These are phyloP conservation scores for Echeveria elegans DNA, from an alignment of 164 flowering plant genomes.

Conservation along the genomic window DNA sequence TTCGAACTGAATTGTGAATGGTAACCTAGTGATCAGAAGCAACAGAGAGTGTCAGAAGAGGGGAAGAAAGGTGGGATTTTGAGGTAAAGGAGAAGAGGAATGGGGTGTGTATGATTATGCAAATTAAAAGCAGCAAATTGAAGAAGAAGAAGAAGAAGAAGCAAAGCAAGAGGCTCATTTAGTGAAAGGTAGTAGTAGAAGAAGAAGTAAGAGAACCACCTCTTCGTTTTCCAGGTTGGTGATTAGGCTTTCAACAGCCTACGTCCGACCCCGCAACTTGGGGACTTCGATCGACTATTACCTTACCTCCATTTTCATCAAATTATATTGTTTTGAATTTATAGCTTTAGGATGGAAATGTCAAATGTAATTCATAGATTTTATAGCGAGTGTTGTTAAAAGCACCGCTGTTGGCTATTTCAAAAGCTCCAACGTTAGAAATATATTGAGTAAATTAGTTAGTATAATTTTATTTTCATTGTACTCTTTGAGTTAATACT, in stretches of 20 bases:
- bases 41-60: neutral
- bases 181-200: constrained; percentile 14
- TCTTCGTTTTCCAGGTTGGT: constrained; percentile 81
- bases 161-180: constrained; percentile 18
- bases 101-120: neutral
- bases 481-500: too few species aligned
- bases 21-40: neutral
- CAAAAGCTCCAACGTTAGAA: too few species aligned
- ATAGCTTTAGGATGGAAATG: too few species aligned
- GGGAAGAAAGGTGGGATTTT: neutral
- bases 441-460: too few species aligned
- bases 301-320: neutral
- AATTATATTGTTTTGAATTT: too few species aligned
- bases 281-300: too few species aligned
- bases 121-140: neutral
- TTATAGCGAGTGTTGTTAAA: too few species aligned
- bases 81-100: neutral
- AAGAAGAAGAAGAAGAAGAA: neutral
- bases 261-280: neutral
- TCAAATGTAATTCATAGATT: too few species aligned
- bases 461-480: too few species aligned
- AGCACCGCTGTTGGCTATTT: too few species aligned
- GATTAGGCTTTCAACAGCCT: constrained; percentile 33
- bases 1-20: neutral
- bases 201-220: constrained; percentile 17